Conservation (phyloP, 768 basidiomycete genomes). For the Boletus barrowsii region DNA sequence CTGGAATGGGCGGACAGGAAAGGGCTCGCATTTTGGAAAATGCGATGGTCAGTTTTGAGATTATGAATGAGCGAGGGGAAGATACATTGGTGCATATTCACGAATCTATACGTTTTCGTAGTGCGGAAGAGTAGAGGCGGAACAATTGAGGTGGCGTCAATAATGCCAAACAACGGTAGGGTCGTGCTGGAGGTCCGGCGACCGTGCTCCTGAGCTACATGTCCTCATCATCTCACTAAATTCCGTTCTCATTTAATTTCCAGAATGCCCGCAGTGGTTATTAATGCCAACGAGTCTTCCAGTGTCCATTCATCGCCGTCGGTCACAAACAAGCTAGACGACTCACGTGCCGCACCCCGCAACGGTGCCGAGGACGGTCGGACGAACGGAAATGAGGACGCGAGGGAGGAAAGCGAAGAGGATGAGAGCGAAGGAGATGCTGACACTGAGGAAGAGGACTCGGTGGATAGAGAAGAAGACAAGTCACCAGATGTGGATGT, state of each 20-base stretch:
- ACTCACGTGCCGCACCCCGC: neutral
- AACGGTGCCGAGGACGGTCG: neutral
- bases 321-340: constrained; percentile 1
- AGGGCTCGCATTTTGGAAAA: neutral
- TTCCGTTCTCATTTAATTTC: neutral
- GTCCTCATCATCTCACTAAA: neutral
- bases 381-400: constrained; percentile 20
- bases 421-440: constrained; percentile 5
- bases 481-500: neutral
- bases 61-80: too few relatives aligned
- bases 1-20: neutral
- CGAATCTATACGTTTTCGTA: neutral
- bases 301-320: neutral
- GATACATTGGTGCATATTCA: too few relatives aligned
- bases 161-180: constrained; percentile 15
- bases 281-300: neutral
- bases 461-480: constrained; percentile 6
- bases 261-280: constrained; percentile 9
- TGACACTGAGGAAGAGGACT: constrained; percentile 3
- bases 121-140: neutral
- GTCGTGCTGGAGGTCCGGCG: neutral
- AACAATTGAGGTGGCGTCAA: neutral
- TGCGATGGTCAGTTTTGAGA: neutral
- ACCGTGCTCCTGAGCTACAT: constrained; percentile 10
- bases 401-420: neutral